phyloP scores from a whole-genome alignment of 768 basidiomycete genomes.

The Neoboletus subvelutipes region DNA sequence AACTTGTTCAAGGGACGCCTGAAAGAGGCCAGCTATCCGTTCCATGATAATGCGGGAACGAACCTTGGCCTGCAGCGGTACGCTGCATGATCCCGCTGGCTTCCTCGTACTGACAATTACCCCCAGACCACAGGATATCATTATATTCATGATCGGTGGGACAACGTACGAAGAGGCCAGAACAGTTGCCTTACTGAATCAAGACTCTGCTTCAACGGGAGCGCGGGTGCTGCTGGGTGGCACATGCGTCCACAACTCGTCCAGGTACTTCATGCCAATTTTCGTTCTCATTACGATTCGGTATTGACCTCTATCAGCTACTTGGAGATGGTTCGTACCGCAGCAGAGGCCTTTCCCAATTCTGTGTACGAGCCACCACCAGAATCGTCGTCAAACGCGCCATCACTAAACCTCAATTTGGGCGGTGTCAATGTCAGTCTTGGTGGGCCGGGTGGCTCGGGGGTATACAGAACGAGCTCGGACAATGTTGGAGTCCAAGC shows the following conservation, averaged over 20 bases:
- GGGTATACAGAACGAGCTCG: slow-evolving; percentile 80
- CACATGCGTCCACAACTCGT: slow-evolving; percentile 93
- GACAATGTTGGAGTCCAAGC: slow-evolving; percentile 75
- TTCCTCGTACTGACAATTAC: slow-evolving; percentile 2
- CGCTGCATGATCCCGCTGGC: slow-evolving; percentile 2
- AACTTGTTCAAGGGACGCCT: slow-evolving; percentile 82
- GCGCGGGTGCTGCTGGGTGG: slow-evolving; percentile 87
- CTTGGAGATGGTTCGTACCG: slow-evolving; percentile 82
- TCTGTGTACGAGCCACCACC: slow-evolving; percentile 75
- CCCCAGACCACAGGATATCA: slow-evolving; percentile 88
- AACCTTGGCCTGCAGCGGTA: slow-evolving; percentile 74
- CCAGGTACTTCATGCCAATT: slow-evolving; percentile 53
- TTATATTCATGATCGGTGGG: slow-evolving; percentile 95
- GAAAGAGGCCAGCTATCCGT: slow-evolving; percentile 88
- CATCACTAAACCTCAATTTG: slow-evolving; percentile 86
- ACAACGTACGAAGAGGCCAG: slow-evolving; percentile 95
- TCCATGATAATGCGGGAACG: slow-evolving; percentile 68
- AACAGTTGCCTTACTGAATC: slow-evolving; percentile 81
- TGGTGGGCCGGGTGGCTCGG: slow-evolving; percentile 82
- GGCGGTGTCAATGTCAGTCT: slow-evolving; percentile 91
- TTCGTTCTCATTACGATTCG: background rate
- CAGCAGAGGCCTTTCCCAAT: slow-evolving; percentile 58
- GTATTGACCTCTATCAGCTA: slow-evolving; percentile 50
- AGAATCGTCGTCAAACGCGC: slow-evolving; percentile 69
- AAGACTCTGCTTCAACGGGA: slow-evolving; percentile 65